phyloP scores from a whole-genome alignment of 177 flowering plant genomes.

The Vitis hybrid region DNA sequence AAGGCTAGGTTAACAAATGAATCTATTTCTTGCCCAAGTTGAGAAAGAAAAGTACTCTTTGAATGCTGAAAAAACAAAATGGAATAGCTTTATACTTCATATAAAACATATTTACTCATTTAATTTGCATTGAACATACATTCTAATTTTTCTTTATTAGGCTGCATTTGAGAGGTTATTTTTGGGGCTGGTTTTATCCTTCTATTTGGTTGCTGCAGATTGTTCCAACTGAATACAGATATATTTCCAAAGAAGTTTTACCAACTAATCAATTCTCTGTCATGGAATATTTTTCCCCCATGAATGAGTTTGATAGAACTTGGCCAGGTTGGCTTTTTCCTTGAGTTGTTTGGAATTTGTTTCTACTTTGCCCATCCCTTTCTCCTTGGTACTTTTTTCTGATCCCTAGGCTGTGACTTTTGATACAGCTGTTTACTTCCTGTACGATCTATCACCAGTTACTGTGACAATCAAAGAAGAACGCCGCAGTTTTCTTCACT shows the following conservation, averaged over 20 bases:
- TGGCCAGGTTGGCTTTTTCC: constrained; percentile 86
- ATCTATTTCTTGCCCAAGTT: too few species aligned
- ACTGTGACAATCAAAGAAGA: constrained; percentile 98
- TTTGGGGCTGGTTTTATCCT: neutral
- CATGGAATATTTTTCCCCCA: constrained; percentile 85
- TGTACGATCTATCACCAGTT: constrained; percentile 97
- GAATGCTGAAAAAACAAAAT: too few species aligned
- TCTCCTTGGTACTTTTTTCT: neutral
- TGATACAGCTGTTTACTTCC: constrained; percentile 89
- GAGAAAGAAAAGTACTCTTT: too few species aligned
- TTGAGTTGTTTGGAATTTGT: neutral
- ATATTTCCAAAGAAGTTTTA: constrained; percentile 81
- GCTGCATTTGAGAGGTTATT: neutral
- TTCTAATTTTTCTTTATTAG: too few species aligned
- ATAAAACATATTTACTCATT: too few species aligned
- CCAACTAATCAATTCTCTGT: constrained; percentile 98
- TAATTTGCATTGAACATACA: too few species aligned
- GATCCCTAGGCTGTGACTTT: neutral
- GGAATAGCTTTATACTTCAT: too few species aligned
- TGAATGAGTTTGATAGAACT: constrained; percentile 59
- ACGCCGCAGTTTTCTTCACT: constrained; percentile 91
- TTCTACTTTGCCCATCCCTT: neutral
- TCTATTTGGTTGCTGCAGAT: constrained; percentile 42
- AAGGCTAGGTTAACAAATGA: too few species aligned
- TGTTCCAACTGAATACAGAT: constrained; percentile 95